These are phyloP conservation scores for Aspergillus haitiensis DNA, from an alignment of 495 filamentous ascomycete genomes.

Conservation along the genomic window DNA sequence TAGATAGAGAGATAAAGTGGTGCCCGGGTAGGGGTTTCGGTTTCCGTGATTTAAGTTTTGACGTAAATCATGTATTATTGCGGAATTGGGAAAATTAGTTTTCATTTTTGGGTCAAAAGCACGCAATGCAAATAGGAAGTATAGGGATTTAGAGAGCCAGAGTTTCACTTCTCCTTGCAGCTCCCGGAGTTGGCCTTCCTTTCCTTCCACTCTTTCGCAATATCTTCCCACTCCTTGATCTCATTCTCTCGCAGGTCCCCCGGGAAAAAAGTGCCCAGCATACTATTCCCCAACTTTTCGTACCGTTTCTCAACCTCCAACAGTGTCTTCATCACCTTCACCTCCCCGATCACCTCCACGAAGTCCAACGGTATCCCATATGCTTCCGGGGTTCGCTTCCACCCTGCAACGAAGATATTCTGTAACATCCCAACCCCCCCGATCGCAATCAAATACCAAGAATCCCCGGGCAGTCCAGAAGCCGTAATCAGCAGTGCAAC, in stretches of 20 bases:
- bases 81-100: too few species aligned
- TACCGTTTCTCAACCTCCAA: conserved; percentile 33
- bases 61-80: too few species aligned
- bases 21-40: too few species aligned
- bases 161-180: background rate
- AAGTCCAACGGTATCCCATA: conserved; percentile 34
- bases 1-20: too few species aligned
- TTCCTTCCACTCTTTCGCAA: conserved; percentile 17
- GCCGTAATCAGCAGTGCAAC: conserved; percentile 40
- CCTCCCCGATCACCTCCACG: conserved; percentile 24
- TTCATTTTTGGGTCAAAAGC: too few species aligned
- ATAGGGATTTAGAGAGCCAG: background rate
- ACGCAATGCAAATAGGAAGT: too few species aligned
- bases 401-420: conserved; percentile 41
- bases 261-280: conserved; percentile 38
- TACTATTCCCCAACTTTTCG: conserved; percentile 28
- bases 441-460: conserved; percentile 47
- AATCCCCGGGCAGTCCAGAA: conserved; percentile 33
- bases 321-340: conserved; percentile 38
- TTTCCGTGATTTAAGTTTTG: too few species aligned
- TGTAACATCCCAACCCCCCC: conserved; percentile 50
- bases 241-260: conserved; percentile 28
- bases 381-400: conserved; percentile 27
- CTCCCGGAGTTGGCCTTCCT: background rate
- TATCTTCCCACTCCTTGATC: conserved; percentile 23